Percentiles rank a stretch among this genome's conserved stretches.
phyloP scores from a whole-genome alignment of 345 rosid species.

The Eucalyptus fibrosa region DNA sequence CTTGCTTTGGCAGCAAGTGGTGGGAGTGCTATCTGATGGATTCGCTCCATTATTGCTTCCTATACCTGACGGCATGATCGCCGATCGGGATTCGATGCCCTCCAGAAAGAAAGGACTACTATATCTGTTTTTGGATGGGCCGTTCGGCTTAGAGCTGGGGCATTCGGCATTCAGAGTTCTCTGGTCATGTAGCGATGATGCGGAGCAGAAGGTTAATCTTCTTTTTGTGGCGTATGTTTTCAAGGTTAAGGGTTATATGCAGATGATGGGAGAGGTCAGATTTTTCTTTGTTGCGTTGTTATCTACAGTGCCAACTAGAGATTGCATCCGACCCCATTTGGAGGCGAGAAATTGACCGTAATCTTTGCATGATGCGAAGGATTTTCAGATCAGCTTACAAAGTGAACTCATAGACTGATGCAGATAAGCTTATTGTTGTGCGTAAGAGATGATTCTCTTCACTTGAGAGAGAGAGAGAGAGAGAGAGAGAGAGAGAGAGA shows the following conservation, averaged over 20 bases:
- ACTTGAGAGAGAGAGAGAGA: background rate
- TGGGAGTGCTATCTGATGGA: background rate
- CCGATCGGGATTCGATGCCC: background rate
- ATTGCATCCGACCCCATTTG: background rate
- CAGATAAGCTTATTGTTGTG: background rate
- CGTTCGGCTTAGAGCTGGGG: background rate
- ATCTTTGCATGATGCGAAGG: background rate
- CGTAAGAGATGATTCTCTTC: background rate
- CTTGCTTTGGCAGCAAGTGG: background rate
- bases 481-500: background rate
- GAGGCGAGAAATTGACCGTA: background rate
- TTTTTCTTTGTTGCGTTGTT: background rate
- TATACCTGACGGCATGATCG: background rate
- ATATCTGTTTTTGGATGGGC: background rate
- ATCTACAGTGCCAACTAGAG: background rate
- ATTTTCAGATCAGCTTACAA: background rate
- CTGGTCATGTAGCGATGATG: background rate
- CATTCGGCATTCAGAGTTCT: background rate
- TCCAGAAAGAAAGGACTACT: background rate
- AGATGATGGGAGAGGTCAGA: background rate
- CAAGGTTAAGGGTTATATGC: background rate
- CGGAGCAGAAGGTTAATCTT: background rate
- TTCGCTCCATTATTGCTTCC: background rate
- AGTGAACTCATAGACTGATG: background rate
- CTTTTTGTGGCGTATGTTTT: background rate